Evolutionary conservation across 1,284 basidiomycete genomes (phyloP), one percentile per base, ranked within the genome.

Genomic region (Lignosus rhinocerotis): DNA sequence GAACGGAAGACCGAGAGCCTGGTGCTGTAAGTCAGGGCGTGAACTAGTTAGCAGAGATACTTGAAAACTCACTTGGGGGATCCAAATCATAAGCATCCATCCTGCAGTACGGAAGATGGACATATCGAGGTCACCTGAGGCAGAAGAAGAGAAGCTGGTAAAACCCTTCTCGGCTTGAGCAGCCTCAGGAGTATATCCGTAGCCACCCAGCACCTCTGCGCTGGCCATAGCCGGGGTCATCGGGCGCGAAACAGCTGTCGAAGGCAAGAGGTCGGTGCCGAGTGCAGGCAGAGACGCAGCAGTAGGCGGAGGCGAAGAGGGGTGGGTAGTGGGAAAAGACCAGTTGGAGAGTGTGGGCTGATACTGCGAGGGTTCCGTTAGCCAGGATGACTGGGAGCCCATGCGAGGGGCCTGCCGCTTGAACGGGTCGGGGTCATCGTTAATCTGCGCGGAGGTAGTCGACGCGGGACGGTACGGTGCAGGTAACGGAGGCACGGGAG

Each of bases 381-480:
- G 69, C 87, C 88, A 90, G 6, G 88, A 90, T 14, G 76, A 84
- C 66, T 87, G 84, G 4, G 87, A 88, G 11, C 79, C 83, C 38
- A 84, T 71, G 39, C 85, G 79, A 34, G 76, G 73, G 9, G 76
- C 70, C 42, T 81, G 77, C 33, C 82, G 80, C 50, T 82, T 77
- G 76, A 88, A 87, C 9, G 85, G 86, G 62, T 88, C 86, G 11
- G 81, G 77, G 59, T 87, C 82, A 42, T 73, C 73, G 58, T 78
- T 73, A 34, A 75, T 65, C 32, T 72, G 72, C 31, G 74, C 67
- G 39, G 62, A 68, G 11, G 78, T 76, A 11, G 77, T 76, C 0
- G 80, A 77, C n/a, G 75, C 46, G 46, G 78, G 75, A 21, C 80
- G 79, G 66, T 83, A 86, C 2, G 78, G 76, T 47, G 83, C 80